Conservation (phyloP, 345 rosid genomes). For the Stellera chamaejasme region DNA sequence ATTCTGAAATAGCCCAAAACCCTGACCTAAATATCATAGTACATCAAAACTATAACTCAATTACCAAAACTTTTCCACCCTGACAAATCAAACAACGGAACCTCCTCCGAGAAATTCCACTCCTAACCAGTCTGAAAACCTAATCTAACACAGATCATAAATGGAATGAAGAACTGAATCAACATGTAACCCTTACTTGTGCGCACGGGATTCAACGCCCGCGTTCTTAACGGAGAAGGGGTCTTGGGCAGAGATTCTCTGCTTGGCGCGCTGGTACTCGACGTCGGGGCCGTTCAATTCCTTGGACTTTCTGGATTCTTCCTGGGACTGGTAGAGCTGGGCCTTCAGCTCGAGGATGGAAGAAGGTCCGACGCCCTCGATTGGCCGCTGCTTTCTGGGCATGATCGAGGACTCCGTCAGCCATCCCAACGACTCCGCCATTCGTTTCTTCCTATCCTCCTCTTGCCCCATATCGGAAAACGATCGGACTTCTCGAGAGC, state of each 20-base stretch:
- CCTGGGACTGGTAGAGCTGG: constrained; percentile 78
- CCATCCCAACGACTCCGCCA: constrained; percentile 93
- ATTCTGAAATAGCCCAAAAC: too few relatives aligned
- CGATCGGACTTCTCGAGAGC: too few relatives aligned
- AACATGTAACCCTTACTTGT: constrained; percentile 30
- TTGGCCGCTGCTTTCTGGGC: constrained; percentile 84
- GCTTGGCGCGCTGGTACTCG: constrained; percentile 76
- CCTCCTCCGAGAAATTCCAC: too few relatives aligned
- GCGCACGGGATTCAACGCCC: constrained; percentile 75
- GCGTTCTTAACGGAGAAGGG: constrained; percentile 60
- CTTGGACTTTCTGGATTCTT: constrained; percentile 64
- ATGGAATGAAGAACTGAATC: too few relatives aligned
- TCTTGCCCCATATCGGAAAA: constrained; percentile 25
- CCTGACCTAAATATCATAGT: too few relatives aligned
- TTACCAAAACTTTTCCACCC: too few relatives aligned
- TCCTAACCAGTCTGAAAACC: too few relatives aligned
- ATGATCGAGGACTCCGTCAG: constrained; percentile 80
- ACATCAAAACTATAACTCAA: too few relatives aligned
- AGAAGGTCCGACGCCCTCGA: constrained; percentile 83
- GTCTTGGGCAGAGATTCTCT: constrained; percentile 36
- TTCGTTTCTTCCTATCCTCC: constrained; percentile 44
- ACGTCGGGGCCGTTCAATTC: constrained; percentile 44
- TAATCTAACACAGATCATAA: too few relatives aligned
- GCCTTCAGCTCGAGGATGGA: constrained; percentile 91
- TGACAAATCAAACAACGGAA: too few relatives aligned